A percentile compares a stretch with the other conserved stretches of the same genome.
Evolutionary conservation across 139 green algal species (phyloP).

Genomic region (Coccomyxa sp.): DNA sequence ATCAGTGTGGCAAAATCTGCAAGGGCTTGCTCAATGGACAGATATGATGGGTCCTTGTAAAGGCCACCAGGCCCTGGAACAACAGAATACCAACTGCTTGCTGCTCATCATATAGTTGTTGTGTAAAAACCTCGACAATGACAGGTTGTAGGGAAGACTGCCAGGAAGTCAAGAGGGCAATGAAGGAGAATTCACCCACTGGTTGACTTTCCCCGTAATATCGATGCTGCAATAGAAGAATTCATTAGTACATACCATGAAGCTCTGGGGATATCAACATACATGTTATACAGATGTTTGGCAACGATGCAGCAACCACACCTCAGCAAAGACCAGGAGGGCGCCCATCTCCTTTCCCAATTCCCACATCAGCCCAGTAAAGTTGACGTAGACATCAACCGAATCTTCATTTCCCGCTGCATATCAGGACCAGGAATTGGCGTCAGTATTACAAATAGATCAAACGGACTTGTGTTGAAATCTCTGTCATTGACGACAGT

Average conservation of each 20-base stretch:
- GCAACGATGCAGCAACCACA: not conserved
- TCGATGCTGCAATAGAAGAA: conserved; percentile 56
- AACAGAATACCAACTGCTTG: not conserved
- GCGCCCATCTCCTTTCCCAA: conserved; percentile 6
- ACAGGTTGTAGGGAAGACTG: no score
- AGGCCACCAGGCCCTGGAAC: conserved; percentile 37
- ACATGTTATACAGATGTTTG: no score
- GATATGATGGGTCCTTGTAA: conserved; percentile 33
- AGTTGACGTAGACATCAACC: conserved; percentile 38
- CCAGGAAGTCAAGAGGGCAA: not conserved
- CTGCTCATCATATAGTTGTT: not conserved
- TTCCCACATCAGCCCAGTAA: conserved; percentile 44
- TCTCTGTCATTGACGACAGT: not conserved
- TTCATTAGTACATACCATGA: not conserved
- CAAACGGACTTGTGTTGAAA: not conserved
- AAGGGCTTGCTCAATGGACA: conserved; percentile 79
- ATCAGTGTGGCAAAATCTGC: conserved; percentile 74
- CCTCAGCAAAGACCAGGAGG: conserved; percentile 22
- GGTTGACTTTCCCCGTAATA: conserved; percentile 81
- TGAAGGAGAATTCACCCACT: conserved; percentile 15
- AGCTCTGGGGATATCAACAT: not conserved
- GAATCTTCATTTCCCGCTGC: conserved; percentile 49
- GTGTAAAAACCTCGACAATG: not conserved
- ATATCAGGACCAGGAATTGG: not conserved
- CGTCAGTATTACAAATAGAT: not conserved